These are phyloP conservation scores for Stemphylium beticola DNA, from an alignment of 2,329 filamentous ascomycete genomes.

Conservation along the genomic window DNA sequence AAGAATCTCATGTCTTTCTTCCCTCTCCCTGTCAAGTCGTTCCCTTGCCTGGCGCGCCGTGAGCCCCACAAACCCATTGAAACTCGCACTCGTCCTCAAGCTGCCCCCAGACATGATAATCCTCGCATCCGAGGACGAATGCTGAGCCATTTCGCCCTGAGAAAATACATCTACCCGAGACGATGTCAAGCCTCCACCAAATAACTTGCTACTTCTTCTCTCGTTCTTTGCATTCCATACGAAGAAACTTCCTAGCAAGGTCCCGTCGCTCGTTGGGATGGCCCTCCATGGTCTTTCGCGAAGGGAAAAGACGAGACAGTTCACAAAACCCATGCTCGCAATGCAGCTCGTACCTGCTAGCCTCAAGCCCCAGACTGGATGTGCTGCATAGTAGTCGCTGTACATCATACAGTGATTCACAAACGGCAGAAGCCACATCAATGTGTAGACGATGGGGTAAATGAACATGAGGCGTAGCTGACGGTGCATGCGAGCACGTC, in stretches of 20 bases:
- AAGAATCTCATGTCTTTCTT: slow-evolving; percentile 26
- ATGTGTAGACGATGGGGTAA: slow-evolving; percentile 74
- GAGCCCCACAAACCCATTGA: slow-evolving; percentile 28
- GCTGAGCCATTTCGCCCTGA: not conserved
- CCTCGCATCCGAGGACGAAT: not conserved
- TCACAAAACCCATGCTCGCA: slow-evolving; percentile 69
- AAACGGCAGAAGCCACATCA: slow-evolving; percentile 76
- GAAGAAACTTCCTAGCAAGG: slow-evolving; percentile 49
- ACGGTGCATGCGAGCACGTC: slow-evolving; percentile 65
- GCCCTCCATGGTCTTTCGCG: slow-evolving; percentile 75
- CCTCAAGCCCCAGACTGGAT: slow-evolving; percentile 64
- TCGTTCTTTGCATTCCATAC: not conserved
- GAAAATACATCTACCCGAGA: not conserved
- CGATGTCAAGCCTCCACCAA: not conserved
- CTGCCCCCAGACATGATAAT: not conserved
- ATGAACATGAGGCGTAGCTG: slow-evolving; percentile 77
- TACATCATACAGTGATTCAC: slow-evolving; percentile 68
- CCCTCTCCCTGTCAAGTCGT: slow-evolving; percentile 49
- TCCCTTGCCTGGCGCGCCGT: slow-evolving; percentile 47
- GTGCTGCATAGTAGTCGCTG: slow-evolving; percentile 56
- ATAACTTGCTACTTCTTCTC: not conserved
- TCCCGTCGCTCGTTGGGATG: slow-evolving; percentile 54
- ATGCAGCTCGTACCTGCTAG: slow-evolving; percentile 64
- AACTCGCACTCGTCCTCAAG: slow-evolving; percentile 26
- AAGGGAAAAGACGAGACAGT: slow-evolving; percentile 70